phyloP scores from a whole-genome alignment of 2,329 filamentous ascomycete species.

The Fusarium humuli region DNA sequence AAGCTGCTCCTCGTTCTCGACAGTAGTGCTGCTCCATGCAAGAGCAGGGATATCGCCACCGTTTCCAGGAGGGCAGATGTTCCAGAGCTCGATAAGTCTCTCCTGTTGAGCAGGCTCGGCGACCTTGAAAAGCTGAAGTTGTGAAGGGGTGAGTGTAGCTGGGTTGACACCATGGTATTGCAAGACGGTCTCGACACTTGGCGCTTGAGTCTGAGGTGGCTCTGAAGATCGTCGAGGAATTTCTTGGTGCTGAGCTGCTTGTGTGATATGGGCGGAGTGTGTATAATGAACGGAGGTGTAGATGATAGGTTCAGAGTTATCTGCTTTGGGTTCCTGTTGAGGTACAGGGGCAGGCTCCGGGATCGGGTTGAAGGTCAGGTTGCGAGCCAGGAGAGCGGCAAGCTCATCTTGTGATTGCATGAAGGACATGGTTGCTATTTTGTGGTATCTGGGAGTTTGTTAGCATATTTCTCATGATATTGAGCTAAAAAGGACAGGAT shows the following conservation, averaged over 20 bases:
- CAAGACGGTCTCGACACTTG: conserved; percentile 69
- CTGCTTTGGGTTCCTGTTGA: conserved; percentile 49
- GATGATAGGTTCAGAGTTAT: conserved; percentile 61
- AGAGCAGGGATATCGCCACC: conserved; percentile 64
- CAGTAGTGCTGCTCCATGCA: conserved; percentile 64
- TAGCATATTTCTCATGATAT: conserved; percentile 16
- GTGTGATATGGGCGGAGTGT: conserved; percentile 74
- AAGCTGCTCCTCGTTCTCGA: conserved; percentile 70
- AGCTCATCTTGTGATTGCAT: conserved; percentile 84
- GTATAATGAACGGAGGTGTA: conserved; percentile 88
- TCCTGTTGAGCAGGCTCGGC: conserved; percentile 78
- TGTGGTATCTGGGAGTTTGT: conserved; percentile 21
- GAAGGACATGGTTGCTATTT: conserved; percentile 52
- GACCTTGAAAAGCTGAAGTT: conserved; percentile 81
- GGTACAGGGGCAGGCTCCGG: conserved; percentile 29
- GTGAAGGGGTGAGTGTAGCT: conserved; percentile 74
- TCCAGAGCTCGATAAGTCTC: conserved; percentile 86
- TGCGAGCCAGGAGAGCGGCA: conserved; percentile 80
- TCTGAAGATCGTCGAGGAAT: conserved; percentile 62
- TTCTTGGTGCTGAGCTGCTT: conserved; percentile 51
- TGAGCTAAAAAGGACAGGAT: background rate
- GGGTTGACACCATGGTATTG: conserved; percentile 77
- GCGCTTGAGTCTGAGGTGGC: conserved; percentile 60
- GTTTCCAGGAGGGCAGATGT: conserved; percentile 77
- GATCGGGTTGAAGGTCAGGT: conserved; percentile 71